A percentile compares a stretch with the other conserved stretches of the same genome.
Conservation (phyloP, 2,329 filamentous ascomycete genomes). For the Neopestalotiopsis sp. region DNA sequence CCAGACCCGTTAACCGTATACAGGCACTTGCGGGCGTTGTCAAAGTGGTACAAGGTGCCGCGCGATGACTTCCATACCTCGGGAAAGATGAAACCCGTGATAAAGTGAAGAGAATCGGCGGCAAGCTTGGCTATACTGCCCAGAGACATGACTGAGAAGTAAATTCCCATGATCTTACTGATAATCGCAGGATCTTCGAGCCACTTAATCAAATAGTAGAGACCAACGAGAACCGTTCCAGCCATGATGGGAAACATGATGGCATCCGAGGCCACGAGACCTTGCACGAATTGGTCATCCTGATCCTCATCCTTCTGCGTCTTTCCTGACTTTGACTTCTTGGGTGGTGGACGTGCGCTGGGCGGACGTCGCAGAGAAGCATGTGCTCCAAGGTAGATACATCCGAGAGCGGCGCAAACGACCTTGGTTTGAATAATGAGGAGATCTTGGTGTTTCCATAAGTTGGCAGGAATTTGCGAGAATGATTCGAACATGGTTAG, state of each 20-base stretch:
- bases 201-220: slow-evolving; percentile 92
- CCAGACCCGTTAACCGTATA: slow-evolving; percentile 32
- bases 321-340: slow-evolving; percentile 50
- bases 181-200: slow-evolving; percentile 80
- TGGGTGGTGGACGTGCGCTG: slow-evolving; percentile 65
- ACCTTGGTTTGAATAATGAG: slow-evolving; percentile 53
- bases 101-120: slow-evolving; percentile 71
- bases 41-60: slow-evolving; percentile 50
- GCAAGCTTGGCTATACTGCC: slow-evolving; percentile 76
- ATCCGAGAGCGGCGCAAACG: slow-evolving; percentile 72
- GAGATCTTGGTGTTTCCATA: slow-evolving; percentile 42
- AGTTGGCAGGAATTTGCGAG: slow-evolving; percentile 32
- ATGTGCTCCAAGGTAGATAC: slow-evolving; percentile 85
- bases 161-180: slow-evolving; percentile 82
- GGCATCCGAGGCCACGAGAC: slow-evolving; percentile 77
- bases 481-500: slow-evolving; percentile 35
- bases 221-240: slow-evolving; percentile 69
- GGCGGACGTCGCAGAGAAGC: slow-evolving; percentile 84
- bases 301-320: slow-evolving; percentile 54
- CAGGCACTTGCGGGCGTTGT: slow-evolving; percentile 46
- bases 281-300: slow-evolving; percentile 60
- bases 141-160: slow-evolving; percentile 82
- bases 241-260: slow-evolving; percentile 84
- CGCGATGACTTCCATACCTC: slow-evolving; percentile 61
- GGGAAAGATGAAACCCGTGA: slow-evolving; percentile 74